Evolutionary conservation across 495 filamentous ascomycete species (phyloP).

Genomic region (Podospora australis): DNA sequence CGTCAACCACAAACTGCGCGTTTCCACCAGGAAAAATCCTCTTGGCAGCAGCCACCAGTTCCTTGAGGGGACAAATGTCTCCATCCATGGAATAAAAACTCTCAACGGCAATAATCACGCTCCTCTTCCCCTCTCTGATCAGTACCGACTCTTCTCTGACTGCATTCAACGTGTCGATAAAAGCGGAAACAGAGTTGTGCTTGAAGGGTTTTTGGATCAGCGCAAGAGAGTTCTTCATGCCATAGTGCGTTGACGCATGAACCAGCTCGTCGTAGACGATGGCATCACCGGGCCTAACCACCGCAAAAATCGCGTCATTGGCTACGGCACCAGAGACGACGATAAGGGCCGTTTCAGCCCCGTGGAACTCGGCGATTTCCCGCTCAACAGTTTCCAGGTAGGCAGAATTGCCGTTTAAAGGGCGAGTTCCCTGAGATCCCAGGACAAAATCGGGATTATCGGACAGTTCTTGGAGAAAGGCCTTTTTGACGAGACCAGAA

Average conservation of each 20-base stretch:
- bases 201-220: conserved; percentile 43
- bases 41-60: conserved; percentile 54
- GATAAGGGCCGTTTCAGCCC: conserved; percentile 57
- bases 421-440: conserved; percentile 54
- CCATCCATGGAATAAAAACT: conserved; percentile 84
- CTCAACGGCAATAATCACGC: conserved; percentile 65
- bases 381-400: conserved; percentile 59
- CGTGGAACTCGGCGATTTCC: conserved; percentile 59
- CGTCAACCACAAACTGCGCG: conserved; percentile 68
- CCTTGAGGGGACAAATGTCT: conserved; percentile 57
- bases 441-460: too few relatives aligned
- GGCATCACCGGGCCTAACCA: conserved; percentile 63
- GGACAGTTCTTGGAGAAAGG: too few relatives aligned
- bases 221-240: conserved; percentile 61
- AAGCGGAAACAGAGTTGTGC: conserved; percentile 57
- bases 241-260: conserved; percentile 72
- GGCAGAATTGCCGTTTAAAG: conserved; percentile 63
- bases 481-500: too few relatives aligned
- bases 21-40: conserved; percentile 49
- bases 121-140: conserved; percentile 19
- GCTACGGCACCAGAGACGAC: conserved; percentile 78
- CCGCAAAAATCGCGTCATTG: conserved; percentile 60
- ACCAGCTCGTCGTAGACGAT: conserved; percentile 69
- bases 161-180: too few relatives aligned
- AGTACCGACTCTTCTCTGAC: not conserved